phyloP scores from a whole-genome alignment of 352 stramenopile species.

The Discostella stelligera region DNA sequence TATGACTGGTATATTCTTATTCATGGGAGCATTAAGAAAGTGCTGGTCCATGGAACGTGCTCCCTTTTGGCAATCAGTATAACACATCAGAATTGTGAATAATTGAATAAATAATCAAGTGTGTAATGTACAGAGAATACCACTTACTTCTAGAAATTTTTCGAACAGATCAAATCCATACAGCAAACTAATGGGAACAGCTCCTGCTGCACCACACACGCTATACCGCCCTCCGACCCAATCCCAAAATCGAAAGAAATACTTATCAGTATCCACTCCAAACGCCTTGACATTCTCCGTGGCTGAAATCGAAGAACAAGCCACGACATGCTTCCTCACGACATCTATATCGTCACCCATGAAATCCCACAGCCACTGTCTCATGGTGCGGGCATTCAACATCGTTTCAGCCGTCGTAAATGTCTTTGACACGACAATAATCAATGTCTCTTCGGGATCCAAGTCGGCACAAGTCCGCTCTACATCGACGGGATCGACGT shows the following conservation, averaged over 20 bases:
- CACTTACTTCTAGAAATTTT: conserved; percentile 89
- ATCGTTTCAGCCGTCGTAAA: conserved; percentile 99
- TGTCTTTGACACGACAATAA: conserved; percentile 98
- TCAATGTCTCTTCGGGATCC: conserved; percentile 94
- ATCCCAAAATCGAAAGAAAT: conserved; percentile 98
- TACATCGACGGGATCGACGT: conserved; percentile 98
- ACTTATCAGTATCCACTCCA: conserved; percentile 93
- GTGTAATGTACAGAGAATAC: neutral
- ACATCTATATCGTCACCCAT: conserved; percentile 90
- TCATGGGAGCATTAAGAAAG: conserved; percentile 88
- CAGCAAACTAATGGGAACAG: conserved; percentile 94
- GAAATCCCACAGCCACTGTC: conserved; percentile 95
- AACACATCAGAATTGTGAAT: neutral
- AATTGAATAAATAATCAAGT: conserved; percentile 8
- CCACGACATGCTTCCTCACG: conserved; percentile 92
- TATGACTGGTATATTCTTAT: conserved; percentile 94
- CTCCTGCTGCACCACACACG: conserved; percentile 94
- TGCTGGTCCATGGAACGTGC: conserved; percentile 94
- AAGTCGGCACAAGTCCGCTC: conserved; percentile 91
- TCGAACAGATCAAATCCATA: conserved; percentile 94
- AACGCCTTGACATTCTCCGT: conserved; percentile 86
- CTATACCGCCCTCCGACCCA: conserved; percentile 98
- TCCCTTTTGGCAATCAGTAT: conserved; percentile 60
- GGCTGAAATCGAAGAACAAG: conserved; percentile 80
- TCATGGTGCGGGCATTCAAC: conserved; percentile 96